These are phyloP conservation scores for Ascochyta koolunga DNA, from an alignment of 2,329 filamentous ascomycete genomes.

Conservation along the genomic window DNA sequence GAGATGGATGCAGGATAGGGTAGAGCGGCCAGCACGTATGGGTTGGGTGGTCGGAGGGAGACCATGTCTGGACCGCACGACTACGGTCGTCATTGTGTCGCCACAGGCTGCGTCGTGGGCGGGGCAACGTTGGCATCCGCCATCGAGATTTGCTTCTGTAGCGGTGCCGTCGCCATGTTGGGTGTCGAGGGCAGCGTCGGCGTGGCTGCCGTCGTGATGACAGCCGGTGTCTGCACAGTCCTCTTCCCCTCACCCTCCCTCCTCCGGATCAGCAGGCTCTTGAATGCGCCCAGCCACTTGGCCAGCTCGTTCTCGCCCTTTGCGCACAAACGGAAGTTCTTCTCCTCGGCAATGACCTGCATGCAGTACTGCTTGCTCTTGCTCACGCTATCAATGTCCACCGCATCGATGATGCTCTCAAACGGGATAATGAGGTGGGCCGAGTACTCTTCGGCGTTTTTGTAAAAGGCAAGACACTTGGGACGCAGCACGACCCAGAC, in stretches of 20 bases:
- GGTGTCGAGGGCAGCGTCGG: slow-evolving; percentile 7
- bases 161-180: background rate
- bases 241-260: slow-evolving; percentile 54
- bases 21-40: too few species aligned
- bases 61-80: too few species aligned
- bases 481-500: slow-evolving; percentile 91
- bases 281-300: slow-evolving; percentile 86
- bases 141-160: slow-evolving; percentile 3
- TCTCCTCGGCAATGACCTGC: slow-evolving; percentile 93
- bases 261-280: slow-evolving; percentile 78
- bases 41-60: too few species aligned
- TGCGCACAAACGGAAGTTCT: slow-evolving; percentile 61
- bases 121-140: background rate
- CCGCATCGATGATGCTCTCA: slow-evolving; percentile 80
- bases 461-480: slow-evolving; percentile 86
- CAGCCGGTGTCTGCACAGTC: background rate
- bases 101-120: background rate
- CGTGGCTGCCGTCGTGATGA: slow-evolving; percentile 10
- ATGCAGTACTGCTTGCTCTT: slow-evolving; percentile 85
- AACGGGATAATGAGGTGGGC: slow-evolving; percentile 83
- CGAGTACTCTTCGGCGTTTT: slow-evolving; percentile 88
- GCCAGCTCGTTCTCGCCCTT: slow-evolving; percentile 81
- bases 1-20: too few species aligned
- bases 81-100: slow-evolving; percentile 3
- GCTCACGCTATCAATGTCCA: slow-evolving; percentile 88